A percentile compares a stretch with the other conserved stretches of the same genome.
Evolutionary conservation across 2,329 filamentous ascomycete species (phyloP).

Genomic region (Uncinocarpus reesii): DNA sequence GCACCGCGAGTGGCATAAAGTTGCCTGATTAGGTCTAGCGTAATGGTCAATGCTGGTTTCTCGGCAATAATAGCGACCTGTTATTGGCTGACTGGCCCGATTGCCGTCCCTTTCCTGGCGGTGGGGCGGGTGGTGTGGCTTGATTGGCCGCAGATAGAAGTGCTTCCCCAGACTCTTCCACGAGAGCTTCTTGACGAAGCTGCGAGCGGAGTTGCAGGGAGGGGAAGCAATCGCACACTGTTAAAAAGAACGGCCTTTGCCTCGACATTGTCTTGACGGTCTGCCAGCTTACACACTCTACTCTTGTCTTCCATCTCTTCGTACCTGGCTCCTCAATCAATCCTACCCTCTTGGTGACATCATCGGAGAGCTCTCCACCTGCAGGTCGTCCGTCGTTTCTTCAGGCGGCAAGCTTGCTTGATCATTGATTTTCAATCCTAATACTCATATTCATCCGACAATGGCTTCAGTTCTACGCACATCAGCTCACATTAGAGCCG

Average conservation of each 20-base stretch:
- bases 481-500: constrained; percentile 27
- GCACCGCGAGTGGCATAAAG: neutral
- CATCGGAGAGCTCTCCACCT: no score
- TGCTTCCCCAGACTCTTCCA: constrained; percentile 2
- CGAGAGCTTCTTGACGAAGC: constrained; percentile 3
- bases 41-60: neutral
- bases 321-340: neutral
- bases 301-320: neutral
- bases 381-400: no score
- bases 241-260: neutral
- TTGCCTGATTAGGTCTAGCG: constrained; percentile 4
- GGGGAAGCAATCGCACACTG: neutral
- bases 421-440: neutral
- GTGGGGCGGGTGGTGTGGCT: neutral
- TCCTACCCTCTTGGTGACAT: neutral
- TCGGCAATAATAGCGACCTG: neutral
- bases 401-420: neutral
- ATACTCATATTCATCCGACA: neutral
- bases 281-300: no score
- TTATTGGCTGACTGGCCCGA: constrained; percentile 6
- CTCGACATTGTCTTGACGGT: neutral
- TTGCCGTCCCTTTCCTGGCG: neutral
- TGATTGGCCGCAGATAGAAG: constrained; percentile 4
- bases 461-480: constrained; percentile 33
- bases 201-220: constrained; percentile 3